These are phyloP conservation scores for Fragosphaeria purpurea DNA, from an alignment of 2,329 filamentous ascomycete genomes.

Conservation along the genomic window DNA sequence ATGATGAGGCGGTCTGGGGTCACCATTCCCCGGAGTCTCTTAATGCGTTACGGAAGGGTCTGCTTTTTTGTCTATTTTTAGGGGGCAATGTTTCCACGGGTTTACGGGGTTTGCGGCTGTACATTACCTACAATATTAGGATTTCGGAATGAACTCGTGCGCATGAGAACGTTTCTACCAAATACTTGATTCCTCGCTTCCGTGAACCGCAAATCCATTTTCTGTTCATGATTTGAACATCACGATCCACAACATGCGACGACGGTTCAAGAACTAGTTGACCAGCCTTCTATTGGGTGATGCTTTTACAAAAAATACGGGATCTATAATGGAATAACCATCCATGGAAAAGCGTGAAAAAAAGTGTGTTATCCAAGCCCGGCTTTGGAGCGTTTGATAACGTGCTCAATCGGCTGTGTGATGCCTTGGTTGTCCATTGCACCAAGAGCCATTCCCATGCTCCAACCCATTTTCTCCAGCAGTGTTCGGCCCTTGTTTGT, in stretches of 20 bases:
- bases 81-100: constrained; percentile 62
- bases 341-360: too few relatives aligned
- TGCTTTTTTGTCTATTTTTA: constrained; percentile 41
- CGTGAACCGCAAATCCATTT: too few relatives aligned
- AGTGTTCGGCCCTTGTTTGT: constrained; percentile 79
- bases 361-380: constrained; percentile 53
- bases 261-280: too few relatives aligned
- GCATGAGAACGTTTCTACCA: constrained; percentile 33
- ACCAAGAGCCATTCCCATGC: constrained; percentile 73
- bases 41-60: constrained; percentile 68
- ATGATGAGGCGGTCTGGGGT: constrained; percentile 43
- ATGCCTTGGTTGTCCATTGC: constrained; percentile 79
- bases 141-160: constrained; percentile 54
- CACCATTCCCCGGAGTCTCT: constrained; percentile 43
- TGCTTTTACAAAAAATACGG: too few relatives aligned
- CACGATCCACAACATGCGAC: too few relatives aligned
- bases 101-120: constrained; percentile 62
- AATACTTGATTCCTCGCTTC: too few relatives aligned
- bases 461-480: constrained; percentile 98
- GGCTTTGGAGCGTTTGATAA: constrained; percentile 77
- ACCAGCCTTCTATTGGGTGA: too few relatives aligned
- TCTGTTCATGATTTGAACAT: too few relatives aligned
- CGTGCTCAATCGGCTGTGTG: constrained; percentile 71
- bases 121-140: constrained; percentile 58
- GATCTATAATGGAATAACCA: too few relatives aligned